Evolutionary conservation across 345 rosid genomes (phyloP).

Genomic region (Eucalyptus cladocalyx): DNA sequence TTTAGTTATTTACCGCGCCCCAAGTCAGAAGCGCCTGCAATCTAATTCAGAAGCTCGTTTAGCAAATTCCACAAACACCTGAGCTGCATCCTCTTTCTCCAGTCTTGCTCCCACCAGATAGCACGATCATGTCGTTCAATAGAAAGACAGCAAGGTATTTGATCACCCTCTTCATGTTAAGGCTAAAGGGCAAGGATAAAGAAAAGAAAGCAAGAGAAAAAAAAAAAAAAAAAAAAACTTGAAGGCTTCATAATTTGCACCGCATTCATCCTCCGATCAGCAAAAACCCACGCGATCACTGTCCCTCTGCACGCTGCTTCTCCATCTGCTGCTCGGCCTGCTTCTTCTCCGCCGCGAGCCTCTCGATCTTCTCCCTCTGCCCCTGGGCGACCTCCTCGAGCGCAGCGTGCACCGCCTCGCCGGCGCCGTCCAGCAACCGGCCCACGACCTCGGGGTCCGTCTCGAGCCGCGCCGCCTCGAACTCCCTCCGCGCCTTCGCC

Average conservation of each 20-base stretch:
- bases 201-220: neutral
- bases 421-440: slow-evolving; percentile 63
- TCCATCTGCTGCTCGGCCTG: neutral
- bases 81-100: neutral
- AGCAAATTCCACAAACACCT: neutral
- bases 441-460: slow-evolving; percentile 73
- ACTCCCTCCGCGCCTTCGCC: slow-evolving; percentile 75
- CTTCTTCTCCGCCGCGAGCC: neutral
- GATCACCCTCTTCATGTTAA: neutral
- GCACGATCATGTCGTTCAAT: neutral
- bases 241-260: neutral
- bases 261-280: neutral
- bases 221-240: neutral
- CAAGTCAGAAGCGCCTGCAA: neutral
- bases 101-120: neutral
- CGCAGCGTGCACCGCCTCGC: slow-evolving; percentile 62
- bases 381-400: slow-evolving; percentile 68
- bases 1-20: neutral
- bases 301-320: slow-evolving; percentile 19
- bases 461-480: slow-evolving; percentile 75
- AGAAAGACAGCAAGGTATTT: neutral
- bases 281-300: neutral
- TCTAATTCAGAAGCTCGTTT: neutral
- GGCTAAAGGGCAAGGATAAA: neutral
- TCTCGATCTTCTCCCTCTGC: slow-evolving; percentile 49